Percentiles rank a stretch among this genome's conserved stretches.
Conservation (phyloP, 192 early-diverging fungal genomes). For the Entrophospora sp. region DNA sequence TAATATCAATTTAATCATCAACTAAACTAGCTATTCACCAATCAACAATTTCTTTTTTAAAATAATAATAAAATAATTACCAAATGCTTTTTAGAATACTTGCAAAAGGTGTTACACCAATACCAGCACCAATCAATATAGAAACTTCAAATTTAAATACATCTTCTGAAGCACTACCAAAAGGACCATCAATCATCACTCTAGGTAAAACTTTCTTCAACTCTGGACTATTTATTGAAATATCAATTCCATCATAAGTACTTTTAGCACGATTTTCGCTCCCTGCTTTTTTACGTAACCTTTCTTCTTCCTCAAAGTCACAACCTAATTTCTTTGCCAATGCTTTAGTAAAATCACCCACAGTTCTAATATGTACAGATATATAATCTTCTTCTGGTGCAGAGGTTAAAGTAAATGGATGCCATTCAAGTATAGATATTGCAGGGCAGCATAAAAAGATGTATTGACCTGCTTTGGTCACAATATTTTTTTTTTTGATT, state of each 20-base stretch:
- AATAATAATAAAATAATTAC: not conserved
- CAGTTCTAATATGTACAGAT: conserved; percentile 65
- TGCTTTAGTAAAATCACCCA: conserved; percentile 63
- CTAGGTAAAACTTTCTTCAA: conserved; percentile 36
- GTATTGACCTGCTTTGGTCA: conserved; percentile 61
- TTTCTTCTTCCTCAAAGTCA: conserved; percentile 32
- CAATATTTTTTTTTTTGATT: conserved; percentile 44
- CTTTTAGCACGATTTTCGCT: conserved; percentile 25
- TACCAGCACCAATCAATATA: conserved; percentile 54
- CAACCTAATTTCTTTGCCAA: conserved; percentile 58
- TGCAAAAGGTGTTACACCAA: no score
- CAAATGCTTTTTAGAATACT: conserved; percentile 64
- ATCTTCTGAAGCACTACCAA: no score
- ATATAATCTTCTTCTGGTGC: conserved; percentile 72
- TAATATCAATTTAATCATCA: not conserved
- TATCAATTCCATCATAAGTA: conserved; percentile 5
- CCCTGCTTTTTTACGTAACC: conserved; percentile 26
- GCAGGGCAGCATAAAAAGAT: conserved; percentile 65
- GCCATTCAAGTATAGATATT: conserved; percentile 64
- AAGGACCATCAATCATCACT: conserved; percentile 64
- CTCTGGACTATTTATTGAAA: conserved; percentile 12
- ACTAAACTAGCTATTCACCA: not conserved
- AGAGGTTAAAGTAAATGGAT: conserved; percentile 70
- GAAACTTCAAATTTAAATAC: conserved; percentile 65
- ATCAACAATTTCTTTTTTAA: not conserved